phyloP scores from a whole-genome alignment of 352 stramenopile species.

The Phytophthora megakarya region DNA sequence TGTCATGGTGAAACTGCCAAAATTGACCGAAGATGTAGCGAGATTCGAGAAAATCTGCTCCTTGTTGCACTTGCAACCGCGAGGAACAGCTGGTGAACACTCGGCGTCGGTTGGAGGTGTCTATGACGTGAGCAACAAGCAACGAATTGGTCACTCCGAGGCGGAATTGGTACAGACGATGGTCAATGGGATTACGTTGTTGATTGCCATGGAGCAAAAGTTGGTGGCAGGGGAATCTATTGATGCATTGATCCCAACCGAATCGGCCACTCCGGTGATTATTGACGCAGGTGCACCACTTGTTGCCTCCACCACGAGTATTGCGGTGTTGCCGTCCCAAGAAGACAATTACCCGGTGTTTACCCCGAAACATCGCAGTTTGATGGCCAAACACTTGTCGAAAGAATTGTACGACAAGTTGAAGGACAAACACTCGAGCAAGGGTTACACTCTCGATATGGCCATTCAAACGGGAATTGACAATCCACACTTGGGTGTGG shows the following conservation, averaged over 20 bases:
- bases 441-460: conserved; percentile 86
- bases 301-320: conserved; percentile 48
- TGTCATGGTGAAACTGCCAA: conserved; percentile 75
- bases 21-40: conserved; percentile 61
- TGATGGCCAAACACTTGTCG: conserved; percentile 88
- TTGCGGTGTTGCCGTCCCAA: conserved; percentile 58
- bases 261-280: conserved; percentile 48
- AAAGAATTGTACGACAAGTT: conserved; percentile 83
- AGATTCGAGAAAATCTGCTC: conserved; percentile 69
- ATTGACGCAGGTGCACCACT: conserved; percentile 63
- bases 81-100: conserved; percentile 68
- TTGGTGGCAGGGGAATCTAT: conserved; percentile 67
- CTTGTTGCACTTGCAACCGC: conserved; percentile 61
- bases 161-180: conserved; percentile 94
- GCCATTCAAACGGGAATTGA: conserved; percentile 89
- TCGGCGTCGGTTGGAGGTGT: conserved; percentile 68
- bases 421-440: conserved; percentile 69
- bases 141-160: conserved; percentile 87
- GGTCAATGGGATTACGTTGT: conserved; percentile 89
- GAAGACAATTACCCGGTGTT: conserved; percentile 83
- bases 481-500: conserved; percentile 80
- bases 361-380: conserved; percentile 79
- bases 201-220: conserved; percentile 93
- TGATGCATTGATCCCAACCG: conserved; percentile 72
- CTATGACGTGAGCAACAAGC: conserved; percentile 92